Conservation (phyloP, 2,329 filamentous ascomycete genomes). For the Alternaria ethzedia region DNA sequence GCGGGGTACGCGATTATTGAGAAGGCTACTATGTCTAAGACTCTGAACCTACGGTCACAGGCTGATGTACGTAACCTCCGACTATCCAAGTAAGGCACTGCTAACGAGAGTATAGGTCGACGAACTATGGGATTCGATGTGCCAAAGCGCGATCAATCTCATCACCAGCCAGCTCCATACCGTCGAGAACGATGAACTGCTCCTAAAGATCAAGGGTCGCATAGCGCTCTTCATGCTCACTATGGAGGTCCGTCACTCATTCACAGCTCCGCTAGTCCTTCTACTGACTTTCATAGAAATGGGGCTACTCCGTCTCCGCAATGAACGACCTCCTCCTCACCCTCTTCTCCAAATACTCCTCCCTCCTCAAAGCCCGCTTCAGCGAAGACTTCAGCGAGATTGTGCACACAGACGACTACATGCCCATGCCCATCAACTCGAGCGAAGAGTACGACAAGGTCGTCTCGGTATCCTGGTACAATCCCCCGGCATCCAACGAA, state of each 20-base stretch:
- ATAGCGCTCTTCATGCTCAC: constrained; percentile 96
- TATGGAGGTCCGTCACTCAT: constrained; percentile 75
- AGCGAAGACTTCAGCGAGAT: constrained; percentile 95
- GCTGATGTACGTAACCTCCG: constrained; percentile 70
- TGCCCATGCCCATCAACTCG: constrained; percentile 97
- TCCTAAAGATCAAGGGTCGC: constrained; percentile 94
- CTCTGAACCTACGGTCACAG: constrained; percentile 77
- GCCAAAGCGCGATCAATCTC: constrained; percentile 80
- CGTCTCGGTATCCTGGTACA: constrained; percentile 94
- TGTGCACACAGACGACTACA: constrained; percentile 94
- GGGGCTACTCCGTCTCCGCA: constrained; percentile 83
- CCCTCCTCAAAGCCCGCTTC: constrained; percentile 87
- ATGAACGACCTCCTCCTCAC: constrained; percentile 86
- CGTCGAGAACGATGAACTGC: constrained; percentile 84
- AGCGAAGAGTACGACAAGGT: constrained; percentile 94
- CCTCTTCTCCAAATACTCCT: constrained; percentile 92
- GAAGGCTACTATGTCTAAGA: constrained; percentile 86
- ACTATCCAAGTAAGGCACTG: neutral
- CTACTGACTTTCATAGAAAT: constrained; percentile 64
- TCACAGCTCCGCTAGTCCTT: neutral
- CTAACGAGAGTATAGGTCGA: constrained; percentile 69
- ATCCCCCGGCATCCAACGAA: constrained; percentile 55
- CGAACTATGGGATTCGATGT: constrained; percentile 98
- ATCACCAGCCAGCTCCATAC: constrained; percentile 79
- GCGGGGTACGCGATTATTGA: constrained; percentile 97